phyloP scores from a whole-genome alignment of 352 stramenopile species.

The Pythium scleroteichum region DNA sequence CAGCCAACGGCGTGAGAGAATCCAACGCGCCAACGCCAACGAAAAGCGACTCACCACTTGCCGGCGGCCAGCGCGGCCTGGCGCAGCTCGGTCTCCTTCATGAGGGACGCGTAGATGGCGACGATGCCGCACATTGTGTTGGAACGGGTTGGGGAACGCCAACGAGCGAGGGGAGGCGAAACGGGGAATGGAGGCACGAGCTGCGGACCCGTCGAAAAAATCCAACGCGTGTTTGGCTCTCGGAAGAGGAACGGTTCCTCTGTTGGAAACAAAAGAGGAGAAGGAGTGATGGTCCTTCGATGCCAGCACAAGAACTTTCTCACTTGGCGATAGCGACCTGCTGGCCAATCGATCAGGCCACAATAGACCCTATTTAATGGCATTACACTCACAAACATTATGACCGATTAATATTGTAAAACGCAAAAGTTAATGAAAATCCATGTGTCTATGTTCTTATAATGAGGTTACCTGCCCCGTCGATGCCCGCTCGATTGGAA shows the following conservation, averaged over 20 bases:
- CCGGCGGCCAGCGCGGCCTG: conserved; percentile 94
- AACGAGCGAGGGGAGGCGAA: neutral
- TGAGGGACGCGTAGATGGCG: conserved; percentile 95
- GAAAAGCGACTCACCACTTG: conserved; percentile 81
- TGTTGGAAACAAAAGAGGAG: neutral
- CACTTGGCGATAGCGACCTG: conserved; percentile 11
- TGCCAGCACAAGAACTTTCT: conserved; percentile 30
- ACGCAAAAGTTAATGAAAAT: too few relatives aligned
- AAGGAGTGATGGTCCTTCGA: conserved; percentile 29
- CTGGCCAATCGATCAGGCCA: neutral
- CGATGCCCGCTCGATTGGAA: conserved; percentile 3
- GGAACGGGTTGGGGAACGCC: neutral
- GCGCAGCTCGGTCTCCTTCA: conserved; percentile 92
- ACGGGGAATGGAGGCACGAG: too few relatives aligned
- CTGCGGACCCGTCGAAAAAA: conserved; percentile 1
- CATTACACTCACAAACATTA: neutral
- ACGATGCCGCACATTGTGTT: conserved; percentile 97
- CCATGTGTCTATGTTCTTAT: conserved; percentile 4
- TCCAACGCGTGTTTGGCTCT: neutral
- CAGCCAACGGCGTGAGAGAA: too few relatives aligned
- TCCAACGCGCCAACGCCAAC: too few relatives aligned
- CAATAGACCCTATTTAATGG: neutral
- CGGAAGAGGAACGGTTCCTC: conserved; percentile 1
- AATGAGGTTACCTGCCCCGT: conserved; percentile 1
- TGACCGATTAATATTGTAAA: neutral